phyloP scores from a whole-genome alignment of 352 stramenopile species.

The Phytophthora tentaculata region DNA sequence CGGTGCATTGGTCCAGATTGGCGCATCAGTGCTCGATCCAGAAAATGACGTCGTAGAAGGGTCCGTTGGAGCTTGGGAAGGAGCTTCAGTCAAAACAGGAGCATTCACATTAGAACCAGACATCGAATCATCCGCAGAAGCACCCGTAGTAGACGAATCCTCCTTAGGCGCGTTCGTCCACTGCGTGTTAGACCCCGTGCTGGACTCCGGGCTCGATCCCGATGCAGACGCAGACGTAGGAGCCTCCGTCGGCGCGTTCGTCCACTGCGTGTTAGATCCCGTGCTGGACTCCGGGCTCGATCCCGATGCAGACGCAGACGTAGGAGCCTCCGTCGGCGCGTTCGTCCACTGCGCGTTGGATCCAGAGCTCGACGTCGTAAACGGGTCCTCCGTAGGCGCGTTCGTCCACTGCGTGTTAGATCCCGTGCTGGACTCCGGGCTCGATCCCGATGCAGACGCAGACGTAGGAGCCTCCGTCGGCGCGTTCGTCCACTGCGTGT shows the following conservation, averaged over 20 bases:
- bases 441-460: neutral
- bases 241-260: neutral
- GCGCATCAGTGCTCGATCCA: neutral
- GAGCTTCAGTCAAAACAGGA: no score
- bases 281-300: constrained; percentile 1
- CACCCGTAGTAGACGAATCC: no score
- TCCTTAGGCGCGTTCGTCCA: no score
- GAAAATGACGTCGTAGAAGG: no score
- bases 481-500: no score
- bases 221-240: neutral
- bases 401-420: constrained; percentile 2
- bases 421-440: neutral
- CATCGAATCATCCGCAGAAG: no score
- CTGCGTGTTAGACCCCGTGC: no score
- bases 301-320: constrained; percentile 1
- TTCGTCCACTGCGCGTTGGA: constrained; percentile 6
- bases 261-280: neutral
- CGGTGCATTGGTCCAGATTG: constrained; percentile 5
- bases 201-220: neutral
- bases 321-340: constrained; percentile 2
- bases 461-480: neutral
- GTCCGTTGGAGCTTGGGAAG: no score
- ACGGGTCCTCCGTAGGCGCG: constrained; percentile 5
- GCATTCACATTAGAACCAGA: no score
- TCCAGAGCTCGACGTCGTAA: constrained; percentile 1